Conservation (phyloP, 352 stramenopile species). For the Globisporangium nodosum region DNA sequence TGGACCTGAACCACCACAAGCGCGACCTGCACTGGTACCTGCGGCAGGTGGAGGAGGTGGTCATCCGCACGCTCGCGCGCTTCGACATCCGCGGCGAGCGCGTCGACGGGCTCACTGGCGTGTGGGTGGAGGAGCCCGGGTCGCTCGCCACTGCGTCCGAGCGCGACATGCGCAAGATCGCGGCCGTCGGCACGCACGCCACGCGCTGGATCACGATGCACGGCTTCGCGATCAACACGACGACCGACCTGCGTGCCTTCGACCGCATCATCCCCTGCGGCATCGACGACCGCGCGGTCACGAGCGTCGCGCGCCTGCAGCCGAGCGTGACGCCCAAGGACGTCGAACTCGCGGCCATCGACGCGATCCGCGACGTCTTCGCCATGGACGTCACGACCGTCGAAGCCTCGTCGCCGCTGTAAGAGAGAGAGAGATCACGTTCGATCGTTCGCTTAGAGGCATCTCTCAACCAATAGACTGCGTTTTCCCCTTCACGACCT, state of each 20-base stretch:
- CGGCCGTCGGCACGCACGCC: conserved; percentile 93
- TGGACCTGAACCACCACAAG: conserved; percentile 93
- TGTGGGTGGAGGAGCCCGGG: conserved; percentile 90
- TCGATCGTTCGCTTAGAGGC: not conserved
- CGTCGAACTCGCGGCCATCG: conserved; percentile 63
- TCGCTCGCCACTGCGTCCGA: conserved; percentile 22
- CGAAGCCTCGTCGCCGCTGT: conserved; percentile 30
- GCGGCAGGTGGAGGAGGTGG: conserved; percentile 92
- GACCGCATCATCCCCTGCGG: conserved; percentile 97
- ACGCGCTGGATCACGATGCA: conserved; percentile 98
- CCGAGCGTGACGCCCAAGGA: conserved; percentile 43
- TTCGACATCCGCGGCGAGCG: conserved; percentile 88
- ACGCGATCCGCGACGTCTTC: conserved; percentile 68
- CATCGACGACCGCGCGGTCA: conserved; percentile 89
- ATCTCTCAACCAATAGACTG: not conserved
- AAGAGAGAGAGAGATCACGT: not conserved
- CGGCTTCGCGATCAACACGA: conserved; percentile 97
- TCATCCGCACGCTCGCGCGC: conserved; percentile 89
- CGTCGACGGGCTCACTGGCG: conserved; percentile 91
- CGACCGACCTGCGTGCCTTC: conserved; percentile 90
- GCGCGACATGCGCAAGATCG: conserved; percentile 91
- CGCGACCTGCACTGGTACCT: conserved; percentile 98
- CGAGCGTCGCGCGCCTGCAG: conserved; percentile 61
- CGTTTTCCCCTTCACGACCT: conserved; percentile 21
- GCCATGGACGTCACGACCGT: conserved; percentile 51